A percentile compares a stretch with the other conserved stretches of the same genome.
Conservation (phyloP, 805 yeast species). For the Middelhovenomyces tepae region DNA sequence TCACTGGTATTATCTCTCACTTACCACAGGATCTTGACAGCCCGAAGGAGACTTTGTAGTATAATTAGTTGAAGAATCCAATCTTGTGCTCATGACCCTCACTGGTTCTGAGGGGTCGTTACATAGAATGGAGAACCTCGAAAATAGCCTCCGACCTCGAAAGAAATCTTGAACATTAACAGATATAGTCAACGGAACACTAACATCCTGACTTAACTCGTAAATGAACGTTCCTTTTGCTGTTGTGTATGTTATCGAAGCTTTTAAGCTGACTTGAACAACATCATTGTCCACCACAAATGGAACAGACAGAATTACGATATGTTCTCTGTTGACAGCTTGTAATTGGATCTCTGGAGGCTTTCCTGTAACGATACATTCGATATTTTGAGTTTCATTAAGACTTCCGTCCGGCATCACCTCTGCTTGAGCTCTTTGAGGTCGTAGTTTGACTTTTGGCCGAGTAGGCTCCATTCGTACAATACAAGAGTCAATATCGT, state of each 20-base stretch:
- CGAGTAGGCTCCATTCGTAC: conserved; percentile 2
- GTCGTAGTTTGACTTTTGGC: conserved; percentile 3
- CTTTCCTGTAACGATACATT: no score
- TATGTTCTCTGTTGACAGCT: conserved; percentile 7
- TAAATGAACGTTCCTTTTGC: conserved; percentile 13
- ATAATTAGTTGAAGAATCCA: conserved; percentile 30
- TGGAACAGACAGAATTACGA: conserved; percentile 22
- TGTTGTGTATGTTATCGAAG: conserved; percentile 21
- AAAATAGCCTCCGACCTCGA: conserved; percentile 44
- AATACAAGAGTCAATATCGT: conserved; percentile 7
- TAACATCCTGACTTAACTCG: conserved; percentile 29
- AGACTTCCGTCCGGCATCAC: not conserved
- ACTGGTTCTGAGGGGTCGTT: conserved; percentile 44
- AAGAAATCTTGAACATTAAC: conserved; percentile 79
- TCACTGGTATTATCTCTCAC: conserved; percentile 27
- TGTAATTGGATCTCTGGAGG: conserved; percentile 3
- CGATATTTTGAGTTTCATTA: conserved; percentile 9
- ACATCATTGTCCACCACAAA: conserved; percentile 21
- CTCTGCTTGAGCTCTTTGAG: not conserved
- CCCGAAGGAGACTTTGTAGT: conserved; percentile 27
- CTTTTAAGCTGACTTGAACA: conserved; percentile 17
- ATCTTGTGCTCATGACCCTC: conserved; percentile 38
- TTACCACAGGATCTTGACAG: conserved; percentile 11
- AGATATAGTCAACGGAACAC: conserved; percentile 50
- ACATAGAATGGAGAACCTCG: conserved; percentile 63